Base-by-base conservation (phyloP, 768 basidiomycete genomes). In the Sutorius australiensis region DNA sequence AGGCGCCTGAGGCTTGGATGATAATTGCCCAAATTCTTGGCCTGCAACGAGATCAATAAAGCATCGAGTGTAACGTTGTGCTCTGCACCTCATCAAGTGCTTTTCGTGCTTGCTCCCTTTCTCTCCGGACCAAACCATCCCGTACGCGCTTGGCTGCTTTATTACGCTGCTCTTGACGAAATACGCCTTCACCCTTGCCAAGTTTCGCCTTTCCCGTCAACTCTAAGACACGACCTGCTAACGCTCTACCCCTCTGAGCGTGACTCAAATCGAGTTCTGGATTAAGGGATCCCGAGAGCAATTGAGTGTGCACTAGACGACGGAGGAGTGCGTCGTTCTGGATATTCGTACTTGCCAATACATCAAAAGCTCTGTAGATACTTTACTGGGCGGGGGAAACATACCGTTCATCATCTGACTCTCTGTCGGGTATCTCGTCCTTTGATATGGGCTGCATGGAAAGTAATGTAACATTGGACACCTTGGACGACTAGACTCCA, bases 11-110 rank as follows among this genome's bases (percentile, higher is more conserved):
- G 72, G 5, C 77, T 74, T 36, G 87, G 89, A 60, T 93, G 89
- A 65, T 92, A 93, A 66, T 91, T 92, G 16, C 91, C 91, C 55
- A 89, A 56, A 57, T 87, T 80, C 70, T 92, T 93, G 6, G 89
- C 89, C 91, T 93, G 50, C 31, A 17, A 24, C 51, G 12, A 53
- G 34, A 53, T 57, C 43, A 57, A 59, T 28, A 30, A 48, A 49
- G 41, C 11, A 12, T 44, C 12, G 24, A 45, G 10, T 2, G 10
- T 27, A 6, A 19, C 16, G 24, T 37, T 13, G 21, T n/a, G 52
- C 17, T 21, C 61, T 66, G 39, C 39, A 90, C 91, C 82, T 91
- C 86, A 63, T 88, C 83, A 8, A 92, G 70, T 37, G 79, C 64
- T 53, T 78, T 77, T 46, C 73, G 65, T 31, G 77, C 76, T 49